Conservation (phyloP, 2,329 filamentous ascomycete species). For the Fusarium protoensiforme region DNA sequence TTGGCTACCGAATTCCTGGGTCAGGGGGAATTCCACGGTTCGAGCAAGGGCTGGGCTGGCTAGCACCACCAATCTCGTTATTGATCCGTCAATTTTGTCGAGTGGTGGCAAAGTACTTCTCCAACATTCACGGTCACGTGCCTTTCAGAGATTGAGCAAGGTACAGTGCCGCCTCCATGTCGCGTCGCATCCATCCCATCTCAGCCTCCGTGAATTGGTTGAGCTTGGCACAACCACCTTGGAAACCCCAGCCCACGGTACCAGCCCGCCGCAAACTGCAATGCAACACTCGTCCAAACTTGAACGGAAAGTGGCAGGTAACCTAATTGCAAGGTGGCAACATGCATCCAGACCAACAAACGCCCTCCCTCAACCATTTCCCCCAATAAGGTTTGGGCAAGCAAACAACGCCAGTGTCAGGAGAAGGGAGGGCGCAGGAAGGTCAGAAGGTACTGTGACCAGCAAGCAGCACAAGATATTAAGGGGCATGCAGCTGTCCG, state of each 20-base stretch:
- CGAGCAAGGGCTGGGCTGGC: conserved; percentile 15
- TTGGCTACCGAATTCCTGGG: conserved; percentile 34
- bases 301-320: background rate
- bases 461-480: background rate
- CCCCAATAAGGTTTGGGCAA: background rate
- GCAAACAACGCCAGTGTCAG: background rate
- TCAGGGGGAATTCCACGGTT: conserved; percentile 24
- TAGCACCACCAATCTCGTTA: conserved; percentile 15
- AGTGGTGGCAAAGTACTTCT: conserved; percentile 27
- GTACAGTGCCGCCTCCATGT: conserved; percentile 5
- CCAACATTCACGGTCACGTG: conserved; percentile 26
- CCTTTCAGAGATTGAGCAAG: background rate
- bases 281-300: conserved; percentile 5
- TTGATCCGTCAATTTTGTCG: conserved; percentile 12
- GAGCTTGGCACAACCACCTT: background rate
- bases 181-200: conserved; percentile 29
- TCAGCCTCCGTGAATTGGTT: conserved; percentile 2
- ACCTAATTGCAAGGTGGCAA: background rate
- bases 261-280: conserved; percentile 8
- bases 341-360: background rate
- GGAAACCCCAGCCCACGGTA: background rate
- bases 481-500: background rate
- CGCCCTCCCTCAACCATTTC: background rate
- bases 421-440: background rate
- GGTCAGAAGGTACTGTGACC: background rate